Evolutionary conservation across 139 green algal species (phyloP), one percentile per base, ranked within the genome.

Genomic region (Chlorella ohadii): DNA sequence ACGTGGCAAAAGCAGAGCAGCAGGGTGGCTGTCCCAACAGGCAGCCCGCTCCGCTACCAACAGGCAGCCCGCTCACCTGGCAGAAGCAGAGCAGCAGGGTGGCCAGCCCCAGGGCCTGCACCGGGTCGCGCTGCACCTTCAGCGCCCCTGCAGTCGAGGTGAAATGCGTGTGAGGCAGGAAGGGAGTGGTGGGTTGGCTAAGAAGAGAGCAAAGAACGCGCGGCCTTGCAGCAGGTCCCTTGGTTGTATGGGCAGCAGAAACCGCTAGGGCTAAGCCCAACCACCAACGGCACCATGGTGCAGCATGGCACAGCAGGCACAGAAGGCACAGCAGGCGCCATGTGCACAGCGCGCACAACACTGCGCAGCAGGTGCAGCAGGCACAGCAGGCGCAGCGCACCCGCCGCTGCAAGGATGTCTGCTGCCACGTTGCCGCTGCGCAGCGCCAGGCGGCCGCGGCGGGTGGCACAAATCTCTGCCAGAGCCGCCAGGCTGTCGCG

Each of bases 1-100:
- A 34, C 19, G 12, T 81, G 78, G 64, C 83, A 87, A 68, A 85
- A 81, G 79, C 68, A 85, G 22, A 77, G 66, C 56, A 88, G 65
- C 56, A 88, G 85, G 36, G 85, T 76, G n/a, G n/a, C n/a, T 9
- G 44, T 51, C 44, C 44, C 44, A 51, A 51, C 44, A 6, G 44
- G 44, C 7, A 51, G 7, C 9, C 44, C 9, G 44, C 44, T 51
- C 44, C 44, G 9, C 44, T 9, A 51, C 44, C 44, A 9, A 51
- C 6, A 6, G 44, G 44, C 44, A 51, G n/a, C n/a, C n/a, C n/a
- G n/a, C 44, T 59, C 15, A 34, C 19, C 33, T 81, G 78, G 64
- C 83, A 87, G 76, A 85, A 81, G 79, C 68, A 85, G 22, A 77
- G 66, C 56, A 88, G 65, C 56, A 88, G 85, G 36, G 85, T 76